Evolutionary conservation across 352 stramenopile species (phyloP), one percentile per base, ranked within the genome.

Genomic region (Phytophthora ohioensis): DNA sequence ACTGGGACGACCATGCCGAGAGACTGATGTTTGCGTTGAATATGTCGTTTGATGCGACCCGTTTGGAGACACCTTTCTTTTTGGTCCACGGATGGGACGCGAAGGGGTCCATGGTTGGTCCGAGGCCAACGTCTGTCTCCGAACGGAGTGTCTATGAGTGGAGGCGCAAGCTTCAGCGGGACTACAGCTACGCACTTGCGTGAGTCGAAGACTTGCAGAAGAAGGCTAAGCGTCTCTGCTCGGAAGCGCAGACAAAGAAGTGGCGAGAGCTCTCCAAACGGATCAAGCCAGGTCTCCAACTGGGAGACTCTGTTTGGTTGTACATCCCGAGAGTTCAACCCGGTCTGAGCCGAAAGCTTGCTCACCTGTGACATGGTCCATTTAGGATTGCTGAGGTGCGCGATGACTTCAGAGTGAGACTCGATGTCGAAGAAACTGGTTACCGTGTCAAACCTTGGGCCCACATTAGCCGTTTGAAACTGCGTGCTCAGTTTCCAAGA

Each of bases 381-480:
- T 21, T 21, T 21, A 21, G 21, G 21, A 21, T 21, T 21, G 1
- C 21, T 21, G 1, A 1, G 21, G 21, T 21, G 21, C 21, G 21
- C 21, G 21, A 21, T 21, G 21, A 1, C 21, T 21, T 21, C 21
- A 21, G 21, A 21, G 21, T 21, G 21, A 21, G 21, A 60, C 31
- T 60, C 49, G 32, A 41, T 7, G 43, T 68, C 0, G 11, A 55
- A 10, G 17, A 42, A 17, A 61, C 49, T 5, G 42, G 49, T 11
- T 68, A 68, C n/a, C 49, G 60, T 32, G 60, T 68, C 1, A 61
- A 68, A 1, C 49, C 60, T 5, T 61, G 60, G 60, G 49, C 61
- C 0, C 49, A 67, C 12, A 17, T 67, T 1, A 67, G 49, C 12
- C 0, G 21, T 21, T 21, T 21, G 21, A 21, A 21, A 1, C 21